Base-by-base conservation (phyloP, 148 eudicot genomes). In the Hydrangea macrophylla region DNA sequence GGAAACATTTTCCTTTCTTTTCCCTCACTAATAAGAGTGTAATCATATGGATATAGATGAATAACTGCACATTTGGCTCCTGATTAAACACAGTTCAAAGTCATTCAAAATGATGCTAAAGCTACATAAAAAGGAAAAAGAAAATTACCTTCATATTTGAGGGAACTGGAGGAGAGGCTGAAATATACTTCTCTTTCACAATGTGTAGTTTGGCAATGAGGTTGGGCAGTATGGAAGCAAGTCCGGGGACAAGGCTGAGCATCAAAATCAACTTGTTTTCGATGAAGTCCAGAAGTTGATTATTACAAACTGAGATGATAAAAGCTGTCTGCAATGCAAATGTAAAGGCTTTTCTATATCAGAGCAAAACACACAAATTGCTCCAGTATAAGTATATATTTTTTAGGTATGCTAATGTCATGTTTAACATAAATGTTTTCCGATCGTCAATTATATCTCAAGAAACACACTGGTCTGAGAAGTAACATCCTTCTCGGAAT, bases 301-400 rank as follows among this genome's bases (percentile, higher is more conserved):
- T 91, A 79, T 91, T 91, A 81, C 94, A 91, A 28, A 91, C 85
- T 9, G 81, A 78, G 62, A 91, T 91, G 44, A 91, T 85, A 62
- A 91, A 91, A 56, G 87, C 75, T 0, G 97, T 91, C 97, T 91
- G 92, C 63, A 71, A 42, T 35, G 40, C 22, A 32, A 2, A 58
- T 0, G 30, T 4, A 40, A 26, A 25, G 18, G 25, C 2, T 13
- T 25, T 6, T 9, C 42, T 63, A 17, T 63, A 25, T n/a, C 15
- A 42, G 31, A 42, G 0, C 18, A 42, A 11, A 18, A 7, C 48
- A 42, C 48, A 42, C 11, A 42, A 42, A 42, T 15, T 11, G 18
- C 48, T 42, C 3, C 48, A 42, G 48, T 6, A n/a, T 15, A 48
- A 17, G 53, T 48, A 18, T 1, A 18, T 1, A 48, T 48, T 4